These are phyloP conservation scores for Neurospora sp. DNA, from an alignment of 495 filamentous ascomycete genomes.

Conservation along the genomic window DNA sequence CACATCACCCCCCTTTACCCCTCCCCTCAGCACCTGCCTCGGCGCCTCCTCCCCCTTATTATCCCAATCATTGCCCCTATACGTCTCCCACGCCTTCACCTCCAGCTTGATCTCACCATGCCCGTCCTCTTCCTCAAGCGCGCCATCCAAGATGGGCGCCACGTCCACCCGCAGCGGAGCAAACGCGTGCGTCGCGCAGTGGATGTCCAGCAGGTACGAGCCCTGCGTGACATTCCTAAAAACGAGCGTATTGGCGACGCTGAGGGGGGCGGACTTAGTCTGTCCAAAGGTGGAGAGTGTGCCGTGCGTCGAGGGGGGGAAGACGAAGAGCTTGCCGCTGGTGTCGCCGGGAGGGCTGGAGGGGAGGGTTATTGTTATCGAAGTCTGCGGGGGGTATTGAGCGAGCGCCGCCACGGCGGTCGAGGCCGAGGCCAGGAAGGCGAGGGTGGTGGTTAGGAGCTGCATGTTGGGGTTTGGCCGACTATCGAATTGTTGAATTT, in stretches of 20 bases:
- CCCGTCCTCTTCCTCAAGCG: constrained; percentile 32
- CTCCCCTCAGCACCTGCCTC: constrained; percentile 17
- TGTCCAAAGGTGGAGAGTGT: constrained; percentile 49
- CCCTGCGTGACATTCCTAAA: constrained; percentile 59
- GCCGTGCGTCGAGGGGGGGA: constrained; percentile 63
- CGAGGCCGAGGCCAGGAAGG: constrained; percentile 3
- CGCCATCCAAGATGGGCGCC: constrained; percentile 7
- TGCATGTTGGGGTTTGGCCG: not conserved
- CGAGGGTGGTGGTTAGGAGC: constrained; percentile 6
- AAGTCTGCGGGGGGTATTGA: not conserved
- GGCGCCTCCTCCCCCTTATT: constrained; percentile 61
- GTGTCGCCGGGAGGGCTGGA: constrained; percentile 34
- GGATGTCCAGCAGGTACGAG: constrained; percentile 73
- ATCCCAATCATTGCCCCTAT: constrained; percentile 76
- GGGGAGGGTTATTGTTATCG: constrained; percentile 24
- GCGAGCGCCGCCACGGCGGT: not conserved
- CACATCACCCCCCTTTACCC: constrained; percentile 12
- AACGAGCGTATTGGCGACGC: constrained; percentile 54
- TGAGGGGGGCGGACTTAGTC: constrained; percentile 47
- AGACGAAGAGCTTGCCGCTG: constrained; percentile 45
- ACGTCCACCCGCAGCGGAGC: constrained; percentile 70
- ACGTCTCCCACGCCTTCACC: constrained; percentile 72
- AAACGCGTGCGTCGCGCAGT: constrained; percentile 62
- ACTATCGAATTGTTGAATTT: not conserved
- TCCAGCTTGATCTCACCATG: constrained; percentile 30